Evolutionary conservation across 495 filamentous ascomycete species (phyloP).

Genomic region (Neurospora terricola): DNA sequence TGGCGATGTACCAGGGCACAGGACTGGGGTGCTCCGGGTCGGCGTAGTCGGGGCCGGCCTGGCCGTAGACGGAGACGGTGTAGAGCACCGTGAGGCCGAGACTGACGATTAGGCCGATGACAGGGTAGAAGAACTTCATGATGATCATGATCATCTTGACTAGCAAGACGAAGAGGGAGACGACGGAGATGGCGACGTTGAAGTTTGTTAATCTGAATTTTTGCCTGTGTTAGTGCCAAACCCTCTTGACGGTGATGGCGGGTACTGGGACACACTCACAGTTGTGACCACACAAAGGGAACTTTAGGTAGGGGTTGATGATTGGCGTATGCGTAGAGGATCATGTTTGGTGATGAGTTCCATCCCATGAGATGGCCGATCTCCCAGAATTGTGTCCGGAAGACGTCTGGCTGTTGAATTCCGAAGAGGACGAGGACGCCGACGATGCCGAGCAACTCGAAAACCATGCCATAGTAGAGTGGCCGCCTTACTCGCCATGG

Average conservation of each 20-base stretch:
- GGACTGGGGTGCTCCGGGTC: slow-evolving; percentile 60
- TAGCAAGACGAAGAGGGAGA: slow-evolving; percentile 60
- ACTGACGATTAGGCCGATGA: slow-evolving; percentile 53
- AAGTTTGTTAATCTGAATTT: slow-evolving; percentile 59
- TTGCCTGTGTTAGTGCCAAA: slow-evolving; percentile 3
- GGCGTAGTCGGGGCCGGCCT: slow-evolving; percentile 70
- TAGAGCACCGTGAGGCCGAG: slow-evolving; percentile 51
- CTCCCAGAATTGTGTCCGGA: slow-evolving; percentile 70
- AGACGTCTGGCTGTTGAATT: slow-evolving; percentile 70
- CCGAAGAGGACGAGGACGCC: slow-evolving; percentile 68
- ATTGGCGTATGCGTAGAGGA: slow-evolving; percentile 70
- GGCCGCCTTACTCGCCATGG: slow-evolving; percentile 57
- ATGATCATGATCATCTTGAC: slow-evolving; percentile 56
- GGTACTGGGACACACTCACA: slow-evolving; percentile 44
- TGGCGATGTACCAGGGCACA: slow-evolving; percentile 76
- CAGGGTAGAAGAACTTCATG: slow-evolving; percentile 62
- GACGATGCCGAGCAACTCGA: slow-evolving; percentile 62
- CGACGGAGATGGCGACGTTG: slow-evolving; percentile 73
- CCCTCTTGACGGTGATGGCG: neutral
- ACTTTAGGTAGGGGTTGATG: slow-evolving; percentile 50
- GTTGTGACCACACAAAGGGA: slow-evolving; percentile 73
- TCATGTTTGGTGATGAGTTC: slow-evolving; percentile 67
- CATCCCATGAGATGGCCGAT: slow-evolving; percentile 70
- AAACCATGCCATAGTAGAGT: slow-evolving; percentile 53
- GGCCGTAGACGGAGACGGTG: slow-evolving; percentile 55